Evolutionary conservation across 2,329 filamentous ascomycete species (phyloP).

Genomic region (Juglanconis sp.): DNA sequence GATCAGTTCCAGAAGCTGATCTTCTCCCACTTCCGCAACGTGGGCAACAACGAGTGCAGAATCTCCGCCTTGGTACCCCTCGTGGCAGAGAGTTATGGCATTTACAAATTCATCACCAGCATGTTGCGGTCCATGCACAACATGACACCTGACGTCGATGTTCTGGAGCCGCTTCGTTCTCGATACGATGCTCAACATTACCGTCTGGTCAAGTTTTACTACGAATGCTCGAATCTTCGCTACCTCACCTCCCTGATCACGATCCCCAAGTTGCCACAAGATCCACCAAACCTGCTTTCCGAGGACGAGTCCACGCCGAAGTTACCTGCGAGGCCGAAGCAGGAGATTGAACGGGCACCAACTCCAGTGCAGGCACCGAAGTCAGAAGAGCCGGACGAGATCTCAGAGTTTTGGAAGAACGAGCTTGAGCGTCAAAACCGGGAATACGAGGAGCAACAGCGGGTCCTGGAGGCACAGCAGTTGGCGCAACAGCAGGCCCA

Average conservation of each 20-base stretch:
- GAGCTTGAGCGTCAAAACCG: conserved; percentile 88
- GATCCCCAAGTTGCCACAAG: conserved; percentile 90
- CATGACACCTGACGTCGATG: conserved; percentile 90
- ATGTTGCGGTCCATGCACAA: conserved; percentile 98
- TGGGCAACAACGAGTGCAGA: conserved; percentile 91
- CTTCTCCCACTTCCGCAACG: conserved; percentile 90
- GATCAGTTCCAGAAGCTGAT: conserved; percentile 98
- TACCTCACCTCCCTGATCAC: conserved; percentile 96
- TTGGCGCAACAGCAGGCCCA: conserved; percentile 77
- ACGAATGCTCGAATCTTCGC: conserved; percentile 95
- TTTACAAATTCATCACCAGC: conserved; percentile 99
- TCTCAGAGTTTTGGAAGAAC: conserved; percentile 96
- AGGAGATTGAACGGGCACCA: conserved; percentile 65
- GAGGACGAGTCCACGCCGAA: conserved; percentile 83
- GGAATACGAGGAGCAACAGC: conserved; percentile 93
- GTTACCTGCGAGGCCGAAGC: conserved; percentile 76
- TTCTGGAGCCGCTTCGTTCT: conserved; percentile 79
- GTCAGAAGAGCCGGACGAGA: conserved; percentile 83
- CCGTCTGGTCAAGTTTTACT: conserved; percentile 95
- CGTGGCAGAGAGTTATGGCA: conserved; percentile 96
- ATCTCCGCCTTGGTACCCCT: conserved; percentile 91
- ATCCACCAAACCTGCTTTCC: conserved; percentile 82
- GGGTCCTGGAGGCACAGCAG: conserved; percentile 81
- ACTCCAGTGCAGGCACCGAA: conserved; percentile 67
- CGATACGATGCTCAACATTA: conserved; percentile 96